phyloP scores from a whole-genome alignment of 352 stramenopile genomes.

The Pythium diclinum region DNA sequence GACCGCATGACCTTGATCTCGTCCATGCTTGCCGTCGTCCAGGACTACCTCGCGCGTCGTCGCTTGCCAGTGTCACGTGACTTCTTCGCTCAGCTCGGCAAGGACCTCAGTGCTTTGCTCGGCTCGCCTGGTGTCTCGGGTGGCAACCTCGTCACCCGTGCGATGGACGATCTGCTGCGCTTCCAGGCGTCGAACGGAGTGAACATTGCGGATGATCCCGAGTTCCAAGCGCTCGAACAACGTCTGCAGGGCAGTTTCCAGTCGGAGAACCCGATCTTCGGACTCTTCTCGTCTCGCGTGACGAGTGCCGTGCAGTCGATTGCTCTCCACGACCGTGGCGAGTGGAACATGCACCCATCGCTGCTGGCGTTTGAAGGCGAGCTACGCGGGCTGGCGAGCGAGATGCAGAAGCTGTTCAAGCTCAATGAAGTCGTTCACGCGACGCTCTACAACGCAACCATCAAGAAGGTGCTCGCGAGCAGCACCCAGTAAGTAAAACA shows the following conservation, averaged over 20 bases:
- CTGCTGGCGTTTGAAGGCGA: constrained; percentile 47
- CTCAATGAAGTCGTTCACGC: constrained; percentile 71
- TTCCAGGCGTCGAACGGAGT: constrained; percentile 20
- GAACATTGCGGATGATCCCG: constrained; percentile 16
- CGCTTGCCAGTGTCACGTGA: constrained; percentile 25
- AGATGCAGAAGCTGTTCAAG: constrained; percentile 43
- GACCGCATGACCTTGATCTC: constrained; percentile 58
- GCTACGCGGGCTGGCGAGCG: constrained; percentile 31
- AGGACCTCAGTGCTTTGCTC: constrained; percentile 44
- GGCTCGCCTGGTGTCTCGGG: constrained; percentile 45
- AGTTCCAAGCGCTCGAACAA: constrained; percentile 39
- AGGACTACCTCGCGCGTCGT: constrained; percentile 47
- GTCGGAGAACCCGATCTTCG: constrained; percentile 52
- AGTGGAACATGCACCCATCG: constrained; percentile 42
- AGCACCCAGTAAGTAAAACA: neutral
- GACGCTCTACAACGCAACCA: constrained; percentile 51
- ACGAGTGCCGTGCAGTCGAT: constrained; percentile 30
- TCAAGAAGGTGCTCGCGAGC: constrained; percentile 18
- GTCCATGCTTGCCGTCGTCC: constrained; percentile 54
- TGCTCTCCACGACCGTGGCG: constrained; percentile 18
- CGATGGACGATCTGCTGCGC: constrained; percentile 28
- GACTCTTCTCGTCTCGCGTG: constrained; percentile 49
- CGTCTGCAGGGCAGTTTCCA: constrained; percentile 45
- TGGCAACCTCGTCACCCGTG: constrained; percentile 49
- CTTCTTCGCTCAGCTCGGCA: constrained; percentile 32